phyloP scores from a whole-genome alignment of 2,329 filamentous ascomycete genomes.

The Aspergillus latus region DNA sequence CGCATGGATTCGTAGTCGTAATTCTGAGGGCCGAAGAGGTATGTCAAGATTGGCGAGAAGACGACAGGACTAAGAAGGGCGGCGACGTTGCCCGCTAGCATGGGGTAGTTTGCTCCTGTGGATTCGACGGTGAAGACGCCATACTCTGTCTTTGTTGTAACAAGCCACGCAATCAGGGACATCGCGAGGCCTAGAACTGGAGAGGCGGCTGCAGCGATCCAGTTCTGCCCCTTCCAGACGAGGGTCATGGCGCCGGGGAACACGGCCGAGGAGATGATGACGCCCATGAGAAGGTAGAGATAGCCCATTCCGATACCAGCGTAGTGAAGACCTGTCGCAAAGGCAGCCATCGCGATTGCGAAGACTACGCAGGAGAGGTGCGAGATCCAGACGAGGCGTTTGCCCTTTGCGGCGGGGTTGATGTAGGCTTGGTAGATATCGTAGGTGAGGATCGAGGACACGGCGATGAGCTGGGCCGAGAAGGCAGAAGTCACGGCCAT shows the following conservation, averaged over 20 bases:
- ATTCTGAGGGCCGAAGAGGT: constrained; percentile 66
- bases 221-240: constrained; percentile 77
- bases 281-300: constrained; percentile 86
- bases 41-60: constrained; percentile 74
- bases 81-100: constrained; percentile 83
- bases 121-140: constrained; percentile 68
- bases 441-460: constrained; percentile 85
- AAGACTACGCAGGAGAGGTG: constrained; percentile 73
- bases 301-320: constrained; percentile 84
- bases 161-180: constrained; percentile 73
- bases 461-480: constrained; percentile 80
- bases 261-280: constrained; percentile 82
- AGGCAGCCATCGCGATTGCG: constrained; percentile 72
- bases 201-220: constrained; percentile 68
- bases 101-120: constrained; percentile 82
- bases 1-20: constrained; percentile 89
- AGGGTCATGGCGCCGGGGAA: constrained; percentile 78
- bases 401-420: constrained; percentile 73
- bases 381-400: constrained; percentile 74
- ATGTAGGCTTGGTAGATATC: constrained; percentile 87
- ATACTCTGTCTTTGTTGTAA: constrained; percentile 69
- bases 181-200: constrained; percentile 69
- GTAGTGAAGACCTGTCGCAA: constrained; percentile 73
- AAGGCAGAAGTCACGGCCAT: constrained; percentile 87
- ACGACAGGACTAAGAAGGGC: constrained; percentile 75